phyloP scores from a whole-genome alignment of 108 stramenopile genomes.

The Nitzschia sp. region DNA sequence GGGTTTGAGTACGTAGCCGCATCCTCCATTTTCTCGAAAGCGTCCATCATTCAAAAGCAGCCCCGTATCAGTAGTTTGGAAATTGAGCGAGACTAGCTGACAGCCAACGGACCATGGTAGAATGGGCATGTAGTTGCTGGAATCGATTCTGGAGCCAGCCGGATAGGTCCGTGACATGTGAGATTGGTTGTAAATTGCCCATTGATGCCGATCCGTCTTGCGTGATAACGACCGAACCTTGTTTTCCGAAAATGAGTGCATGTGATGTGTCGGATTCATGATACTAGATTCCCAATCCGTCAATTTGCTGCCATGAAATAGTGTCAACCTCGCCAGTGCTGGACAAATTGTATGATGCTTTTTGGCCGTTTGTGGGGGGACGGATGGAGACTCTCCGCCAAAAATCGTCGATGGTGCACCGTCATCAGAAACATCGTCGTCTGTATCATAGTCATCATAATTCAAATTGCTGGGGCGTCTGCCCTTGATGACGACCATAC shows the following conservation, averaged over 20 bases:
- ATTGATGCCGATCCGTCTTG: constrained; percentile 50
- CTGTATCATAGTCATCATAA: constrained; percentile 45
- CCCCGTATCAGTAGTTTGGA: constrained; percentile 82
- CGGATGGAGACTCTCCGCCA: not conserved
- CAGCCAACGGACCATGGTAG: constrained; percentile 83
- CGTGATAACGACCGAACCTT: constrained; percentile 51
- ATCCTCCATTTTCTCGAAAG: constrained; percentile 91
- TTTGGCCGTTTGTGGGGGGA: not conserved
- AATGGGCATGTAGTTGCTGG: constrained; percentile 90
- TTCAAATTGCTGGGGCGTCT: constrained; percentile 44
- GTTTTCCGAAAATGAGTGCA: constrained; percentile 82
- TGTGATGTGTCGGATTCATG: constrained; percentile 54
- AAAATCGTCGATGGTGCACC: constrained; percentile 34
- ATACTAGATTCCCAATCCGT: constrained; percentile 50
- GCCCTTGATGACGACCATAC: constrained; percentile 89
- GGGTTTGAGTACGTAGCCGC: constrained; percentile 95
- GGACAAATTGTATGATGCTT: constrained; percentile 41
- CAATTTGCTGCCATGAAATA: constrained; percentile 68
- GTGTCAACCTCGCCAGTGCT: constrained; percentile 69
- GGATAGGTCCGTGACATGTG: constrained; percentile 92
- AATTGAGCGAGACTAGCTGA: constrained; percentile 94
- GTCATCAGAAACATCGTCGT: constrained; percentile 46
- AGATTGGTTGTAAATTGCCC: constrained; percentile 82
- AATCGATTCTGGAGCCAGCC: constrained; percentile 83
- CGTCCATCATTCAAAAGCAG: constrained; percentile 90